Percentiles rank a stretch among this genome's conserved stretches.
Evolutionary conservation across 139 green algal species (phyloP).

Genomic region (Coelastrella sp.): DNA sequence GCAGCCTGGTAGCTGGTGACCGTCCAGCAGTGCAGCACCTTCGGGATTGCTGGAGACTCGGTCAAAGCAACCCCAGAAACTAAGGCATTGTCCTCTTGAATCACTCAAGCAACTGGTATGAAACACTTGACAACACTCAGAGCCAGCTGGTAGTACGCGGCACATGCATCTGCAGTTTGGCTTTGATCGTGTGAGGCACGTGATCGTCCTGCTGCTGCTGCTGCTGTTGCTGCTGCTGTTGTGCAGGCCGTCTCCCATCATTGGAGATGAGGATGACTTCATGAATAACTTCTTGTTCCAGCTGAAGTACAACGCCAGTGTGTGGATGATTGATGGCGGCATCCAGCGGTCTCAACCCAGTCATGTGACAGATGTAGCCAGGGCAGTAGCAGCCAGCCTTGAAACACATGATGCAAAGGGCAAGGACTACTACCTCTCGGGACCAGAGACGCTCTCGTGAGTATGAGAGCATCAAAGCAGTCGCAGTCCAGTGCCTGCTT

Average conservation of each 20-base stretch:
- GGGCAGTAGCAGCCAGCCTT: slow-evolving; percentile 62
- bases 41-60: too few relatives aligned
- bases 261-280: slow-evolving; percentile 94
- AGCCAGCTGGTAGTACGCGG: too few relatives aligned
- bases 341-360: slow-evolving; percentile 57
- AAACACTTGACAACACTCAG: too few relatives aligned
- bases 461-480: slow-evolving; percentile 5
- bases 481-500: neutral
- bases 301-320: slow-evolving; percentile 51
- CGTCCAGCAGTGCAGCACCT: too few relatives aligned
- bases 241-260: slow-evolving; percentile 77
- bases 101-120: too few relatives aligned
- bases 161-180: too few relatives aligned
- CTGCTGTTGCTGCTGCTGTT: slow-evolving; percentile 46
- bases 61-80: too few relatives aligned
- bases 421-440: slow-evolving; percentile 89
- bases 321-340: slow-evolving; percentile 87
- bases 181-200: too few relatives aligned
- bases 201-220: neutral
- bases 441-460: slow-evolving; percentile 86
- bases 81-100: too few relatives aligned
- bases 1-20: neutral
- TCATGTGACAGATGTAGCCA: slow-evolving; percentile 68
- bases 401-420: slow-evolving; percentile 70
- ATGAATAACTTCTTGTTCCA: slow-evolving; percentile 86